Conservation (phyloP, 2,329 filamentous ascomycete genomes). For the Coleophoma cylindrospora region DNA sequence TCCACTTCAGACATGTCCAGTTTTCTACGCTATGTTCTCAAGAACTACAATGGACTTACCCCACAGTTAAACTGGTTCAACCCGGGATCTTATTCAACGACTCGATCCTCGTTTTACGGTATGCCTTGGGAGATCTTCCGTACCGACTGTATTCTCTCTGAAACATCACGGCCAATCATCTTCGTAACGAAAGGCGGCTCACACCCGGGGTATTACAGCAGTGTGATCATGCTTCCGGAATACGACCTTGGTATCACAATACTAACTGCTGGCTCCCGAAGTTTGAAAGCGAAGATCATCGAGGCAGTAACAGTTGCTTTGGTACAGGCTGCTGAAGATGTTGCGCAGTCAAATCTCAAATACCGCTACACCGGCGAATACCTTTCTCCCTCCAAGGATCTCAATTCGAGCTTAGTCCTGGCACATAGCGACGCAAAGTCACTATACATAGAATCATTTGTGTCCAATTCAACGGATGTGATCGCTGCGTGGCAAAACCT, state of each 20-base stretch:
- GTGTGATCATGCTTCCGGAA: slow-evolving; percentile 34
- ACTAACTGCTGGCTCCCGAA: slow-evolving; percentile 14
- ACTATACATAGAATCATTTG: slow-evolving; percentile 2
- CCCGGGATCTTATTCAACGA: slow-evolving; percentile 30
- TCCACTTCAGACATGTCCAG: slow-evolving; percentile 28
- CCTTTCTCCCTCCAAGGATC: neutral
- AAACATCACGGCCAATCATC: slow-evolving; percentile 31
- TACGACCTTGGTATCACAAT: slow-evolving; percentile 38
- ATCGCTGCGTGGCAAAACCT: neutral
- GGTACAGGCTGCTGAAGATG: neutral
- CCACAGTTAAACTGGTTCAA: slow-evolving; percentile 29
- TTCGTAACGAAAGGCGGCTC: slow-evolving; percentile 39
- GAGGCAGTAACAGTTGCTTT: neutral
- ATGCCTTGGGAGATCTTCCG: slow-evolving; percentile 43
- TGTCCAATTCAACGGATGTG: slow-evolving; percentile 1
- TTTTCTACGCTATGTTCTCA: slow-evolving; percentile 36
- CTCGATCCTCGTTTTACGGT: slow-evolving; percentile 35
- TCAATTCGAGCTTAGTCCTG: slow-evolving; percentile 2
- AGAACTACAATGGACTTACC: slow-evolving; percentile 33
- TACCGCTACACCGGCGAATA: neutral
- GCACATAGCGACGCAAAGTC: neutral
- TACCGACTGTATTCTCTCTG: slow-evolving; percentile 30
- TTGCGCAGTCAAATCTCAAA: neutral
- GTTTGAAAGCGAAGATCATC: neutral
- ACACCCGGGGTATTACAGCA: slow-evolving; percentile 34